These are phyloP conservation scores for Saccharum spontaneum DNA, from an alignment of 176 grass and related monocot genomes.

Conservation along the genomic window DNA sequence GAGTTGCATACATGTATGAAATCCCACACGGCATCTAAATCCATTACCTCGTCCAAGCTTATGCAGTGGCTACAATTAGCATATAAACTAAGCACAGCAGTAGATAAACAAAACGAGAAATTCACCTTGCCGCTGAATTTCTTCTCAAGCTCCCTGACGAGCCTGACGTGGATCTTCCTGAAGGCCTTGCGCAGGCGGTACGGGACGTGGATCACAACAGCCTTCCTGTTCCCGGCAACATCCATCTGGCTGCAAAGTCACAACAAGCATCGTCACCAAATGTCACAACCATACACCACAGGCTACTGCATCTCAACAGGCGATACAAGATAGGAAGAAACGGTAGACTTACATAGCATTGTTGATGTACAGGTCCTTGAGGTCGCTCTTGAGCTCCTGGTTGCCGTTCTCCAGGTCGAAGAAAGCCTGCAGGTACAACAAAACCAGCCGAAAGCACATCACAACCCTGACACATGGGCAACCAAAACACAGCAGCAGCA, in stretches of 20 bases:
- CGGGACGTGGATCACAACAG: slow-evolving; percentile 83
- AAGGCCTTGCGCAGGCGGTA: slow-evolving; percentile 86
- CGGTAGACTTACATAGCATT: slow-evolving; percentile 43
- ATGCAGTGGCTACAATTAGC: not conserved
- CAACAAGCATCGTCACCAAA: not conserved
- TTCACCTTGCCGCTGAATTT: slow-evolving; percentile 95
- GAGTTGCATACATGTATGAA: not conserved
- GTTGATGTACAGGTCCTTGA: slow-evolving; percentile 96
- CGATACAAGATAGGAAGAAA: too few species aligned
- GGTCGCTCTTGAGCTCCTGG: slow-evolving; percentile 84
- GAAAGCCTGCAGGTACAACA: slow-evolving; percentile 53
- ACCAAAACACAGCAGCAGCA: not conserved
- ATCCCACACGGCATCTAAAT: not conserved
- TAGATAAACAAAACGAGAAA: not conserved
- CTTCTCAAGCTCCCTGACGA: slow-evolving; percentile 95
- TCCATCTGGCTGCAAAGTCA: slow-evolving; percentile 66
- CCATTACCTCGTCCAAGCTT: not conserved
- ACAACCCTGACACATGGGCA: not conserved
- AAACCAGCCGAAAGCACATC: not conserved
- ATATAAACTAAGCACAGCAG: not conserved
- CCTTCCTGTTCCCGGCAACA: slow-evolving; percentile 76
- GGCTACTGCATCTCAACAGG: not conserved
- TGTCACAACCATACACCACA: not conserved
- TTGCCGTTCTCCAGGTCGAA: slow-evolving; percentile 96
- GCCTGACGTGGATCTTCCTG: slow-evolving; percentile 89